These are phyloP conservation scores for Colletotrichum sp. DNA, from an alignment of 2,329 filamentous ascomycete genomes.

Conservation along the genomic window DNA sequence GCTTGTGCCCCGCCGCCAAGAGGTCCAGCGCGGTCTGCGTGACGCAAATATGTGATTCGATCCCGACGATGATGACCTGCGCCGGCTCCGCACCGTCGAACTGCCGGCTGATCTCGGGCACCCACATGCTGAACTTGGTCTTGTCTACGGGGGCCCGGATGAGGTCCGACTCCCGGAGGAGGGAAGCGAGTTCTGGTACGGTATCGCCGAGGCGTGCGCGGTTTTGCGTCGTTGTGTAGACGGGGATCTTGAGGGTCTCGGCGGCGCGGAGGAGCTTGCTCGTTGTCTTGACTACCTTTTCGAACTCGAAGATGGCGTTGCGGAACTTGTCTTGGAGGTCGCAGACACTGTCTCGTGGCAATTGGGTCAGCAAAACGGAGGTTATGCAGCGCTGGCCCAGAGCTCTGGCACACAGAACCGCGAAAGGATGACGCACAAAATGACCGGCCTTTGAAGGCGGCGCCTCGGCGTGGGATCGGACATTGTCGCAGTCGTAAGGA, in stretches of 20 bases:
- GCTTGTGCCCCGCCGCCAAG: conserved; percentile 73
- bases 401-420: background rate
- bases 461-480: conserved; percentile 6
- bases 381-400: background rate
- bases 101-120: conserved; percentile 63
- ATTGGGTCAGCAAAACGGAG: background rate
- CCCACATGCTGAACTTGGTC: conserved; percentile 87
- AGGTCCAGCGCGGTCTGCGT: conserved; percentile 91
- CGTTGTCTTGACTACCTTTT: conserved; percentile 75
- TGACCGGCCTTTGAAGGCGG: conserved; percentile 20
- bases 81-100: conserved; percentile 33
- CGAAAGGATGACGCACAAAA: conserved; percentile 12
- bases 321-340: conserved; percentile 96
- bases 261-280: conserved; percentile 72
- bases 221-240: conserved; percentile 88
- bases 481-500: conserved; percentile 9
- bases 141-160: conserved; percentile 71
- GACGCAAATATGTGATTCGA: conserved; percentile 93
- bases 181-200: conserved; percentile 69
- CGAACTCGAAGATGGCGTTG: conserved; percentile 80
- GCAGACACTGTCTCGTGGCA: conserved; percentile 70
- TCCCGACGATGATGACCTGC: conserved; percentile 81
- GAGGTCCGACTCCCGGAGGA: conserved; percentile 49
- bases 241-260: conserved; percentile 72
- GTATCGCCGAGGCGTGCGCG: conserved; percentile 78